These are phyloP conservation scores for Truncatella angustata DNA, from an alignment of 2,329 filamentous ascomycete species.

Conservation along the genomic window DNA sequence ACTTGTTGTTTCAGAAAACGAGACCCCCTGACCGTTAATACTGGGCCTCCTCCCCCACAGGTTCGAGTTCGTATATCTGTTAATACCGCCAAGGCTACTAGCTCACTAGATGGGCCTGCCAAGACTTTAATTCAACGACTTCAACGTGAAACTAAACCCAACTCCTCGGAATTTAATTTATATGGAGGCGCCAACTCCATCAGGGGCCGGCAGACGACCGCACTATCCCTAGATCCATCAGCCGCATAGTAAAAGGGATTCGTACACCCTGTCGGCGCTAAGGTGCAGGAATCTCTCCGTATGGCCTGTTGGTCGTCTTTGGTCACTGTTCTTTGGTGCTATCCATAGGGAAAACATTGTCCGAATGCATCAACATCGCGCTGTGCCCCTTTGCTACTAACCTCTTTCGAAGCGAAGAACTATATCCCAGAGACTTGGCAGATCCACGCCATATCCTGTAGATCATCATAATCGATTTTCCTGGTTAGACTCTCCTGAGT, in stretches of 20 bases:
- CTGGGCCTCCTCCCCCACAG: background rate
- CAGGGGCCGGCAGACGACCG: background rate
- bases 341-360: background rate
- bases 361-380: too few relatives aligned
- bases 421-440: conserved; percentile 6
- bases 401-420: background rate
- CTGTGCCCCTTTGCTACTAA: background rate
- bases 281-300: too few relatives aligned
- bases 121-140: background rate
- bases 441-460: conserved; percentile 3
- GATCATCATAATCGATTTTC: background rate
- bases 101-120: background rate
- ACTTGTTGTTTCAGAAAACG: conserved; percentile 3
- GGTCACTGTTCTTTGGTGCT: background rate
- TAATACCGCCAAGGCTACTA: background rate
- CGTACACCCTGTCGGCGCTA: background rate
- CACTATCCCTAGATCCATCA: background rate
- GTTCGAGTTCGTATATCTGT: background rate
- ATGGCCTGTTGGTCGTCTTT: too few relatives aligned
- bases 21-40: background rate
- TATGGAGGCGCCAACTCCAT: background rate
- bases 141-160: background rate
- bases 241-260: background rate
- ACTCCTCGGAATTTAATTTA: background rate
- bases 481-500: background rate